phyloP scores from a whole-genome alignment of 2,329 filamentous ascomycete species.

The Curvularia eragrostidis region DNA sequence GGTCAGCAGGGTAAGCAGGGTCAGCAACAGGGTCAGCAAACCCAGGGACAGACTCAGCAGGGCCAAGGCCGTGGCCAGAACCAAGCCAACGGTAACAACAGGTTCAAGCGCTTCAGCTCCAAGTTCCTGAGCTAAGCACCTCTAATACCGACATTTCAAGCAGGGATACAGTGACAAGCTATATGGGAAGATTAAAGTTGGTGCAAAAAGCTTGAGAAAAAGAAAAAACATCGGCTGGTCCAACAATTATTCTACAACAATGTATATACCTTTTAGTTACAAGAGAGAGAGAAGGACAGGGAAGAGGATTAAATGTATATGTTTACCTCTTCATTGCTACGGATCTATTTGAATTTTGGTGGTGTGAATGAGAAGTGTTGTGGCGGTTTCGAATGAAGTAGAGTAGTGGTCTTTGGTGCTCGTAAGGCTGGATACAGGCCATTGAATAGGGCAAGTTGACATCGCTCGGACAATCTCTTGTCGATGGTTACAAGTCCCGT shows the following conservation, averaged over 20 bases:
- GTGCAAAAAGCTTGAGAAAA: constrained; percentile 3
- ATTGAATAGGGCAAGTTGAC: no score
- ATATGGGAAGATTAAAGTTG: neutral
- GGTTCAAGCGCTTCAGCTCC: constrained; percentile 9
- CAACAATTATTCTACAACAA: constrained; percentile 2
- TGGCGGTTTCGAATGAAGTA: no score
- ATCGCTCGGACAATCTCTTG: no score
- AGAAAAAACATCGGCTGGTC: constrained; percentile 9
- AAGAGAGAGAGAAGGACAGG: neutral
- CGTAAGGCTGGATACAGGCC: no score
- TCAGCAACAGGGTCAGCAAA: no score
- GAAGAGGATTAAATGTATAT: constrained; percentile 3
- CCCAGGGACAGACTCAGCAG: no score
- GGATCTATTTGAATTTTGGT: no score
- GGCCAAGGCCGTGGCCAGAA: constrained; percentile 1
- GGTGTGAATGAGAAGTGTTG: no score
- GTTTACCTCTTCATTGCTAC: constrained; percentile 6
- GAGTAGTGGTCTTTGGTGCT: no score
- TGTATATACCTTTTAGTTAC: constrained; percentile 13
- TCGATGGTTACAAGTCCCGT: no score
- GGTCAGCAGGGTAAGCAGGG: neutral
- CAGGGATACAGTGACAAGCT: neutral
- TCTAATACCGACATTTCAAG: neutral
- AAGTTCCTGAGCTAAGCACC: constrained; percentile 10
- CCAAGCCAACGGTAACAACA: constrained; percentile 3